Conservation (phyloP, 164 flowering plant species). For the Cinnamomum chago region DNA sequence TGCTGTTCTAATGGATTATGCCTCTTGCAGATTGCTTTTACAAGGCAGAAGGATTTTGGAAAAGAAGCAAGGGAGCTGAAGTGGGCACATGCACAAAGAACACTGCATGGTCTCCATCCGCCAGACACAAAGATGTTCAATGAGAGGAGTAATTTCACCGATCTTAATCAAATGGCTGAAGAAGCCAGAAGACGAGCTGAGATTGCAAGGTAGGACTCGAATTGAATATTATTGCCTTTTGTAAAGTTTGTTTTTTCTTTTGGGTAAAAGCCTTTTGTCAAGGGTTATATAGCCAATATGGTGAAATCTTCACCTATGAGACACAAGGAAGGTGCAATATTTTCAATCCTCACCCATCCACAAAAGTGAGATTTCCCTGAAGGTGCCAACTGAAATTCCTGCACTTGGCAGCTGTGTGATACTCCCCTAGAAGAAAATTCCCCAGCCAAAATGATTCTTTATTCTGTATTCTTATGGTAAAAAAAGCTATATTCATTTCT, state of each 20-base stretch:
- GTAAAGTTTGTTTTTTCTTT: background rate
- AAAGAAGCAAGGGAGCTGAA: constrained; percentile 81
- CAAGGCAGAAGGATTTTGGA: constrained; percentile 84
- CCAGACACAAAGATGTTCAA: constrained; percentile 75
- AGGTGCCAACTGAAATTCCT: too few relatives aligned
- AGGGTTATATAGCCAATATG: background rate
- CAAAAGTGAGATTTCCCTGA: too few relatives aligned
- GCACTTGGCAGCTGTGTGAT: too few relatives aligned
- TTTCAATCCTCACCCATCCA: too few relatives aligned
- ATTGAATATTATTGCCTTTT: too few relatives aligned
- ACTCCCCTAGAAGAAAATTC: too few relatives aligned
- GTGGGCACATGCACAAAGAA: constrained; percentile 95
- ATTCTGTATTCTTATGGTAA: background rate
- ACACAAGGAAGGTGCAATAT: too few relatives aligned
- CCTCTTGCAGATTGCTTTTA: constrained; percentile 75
- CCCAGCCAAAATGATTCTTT: background rate
- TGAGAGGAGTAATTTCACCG: constrained; percentile 57
- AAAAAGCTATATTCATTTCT: background rate
- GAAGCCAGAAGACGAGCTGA: constrained; percentile 65
- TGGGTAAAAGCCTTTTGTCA: too few relatives aligned
- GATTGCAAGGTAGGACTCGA: constrained; percentile 69
- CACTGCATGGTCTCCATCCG: constrained; percentile 79
- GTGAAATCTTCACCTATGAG: too few relatives aligned
- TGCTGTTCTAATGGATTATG: background rate
- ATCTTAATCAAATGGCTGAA: constrained; percentile 66